Conservation (phyloP, 140 eudicot species). For the Anethum foeniculum region DNA sequence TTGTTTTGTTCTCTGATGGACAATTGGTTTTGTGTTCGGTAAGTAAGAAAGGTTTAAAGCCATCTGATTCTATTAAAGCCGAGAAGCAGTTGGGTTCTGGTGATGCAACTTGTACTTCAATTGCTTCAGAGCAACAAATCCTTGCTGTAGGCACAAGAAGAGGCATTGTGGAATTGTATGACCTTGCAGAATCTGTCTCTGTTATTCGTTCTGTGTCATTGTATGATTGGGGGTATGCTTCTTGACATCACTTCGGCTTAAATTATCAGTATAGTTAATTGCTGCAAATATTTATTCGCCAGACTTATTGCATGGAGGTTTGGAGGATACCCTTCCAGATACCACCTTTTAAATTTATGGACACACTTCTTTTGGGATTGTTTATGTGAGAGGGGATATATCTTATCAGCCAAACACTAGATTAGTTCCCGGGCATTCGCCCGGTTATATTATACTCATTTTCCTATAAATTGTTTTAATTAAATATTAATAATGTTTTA, state of each 20-base stretch:
- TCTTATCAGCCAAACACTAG: not conserved
- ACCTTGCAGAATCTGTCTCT: constrained; percentile 62
- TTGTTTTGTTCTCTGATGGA: constrained; percentile 73
- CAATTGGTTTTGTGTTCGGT: constrained; percentile 67
- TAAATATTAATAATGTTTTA: too few species aligned
- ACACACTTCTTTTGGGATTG: too few species aligned
- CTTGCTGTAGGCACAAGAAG: constrained; percentile 93
- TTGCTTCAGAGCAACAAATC: constrained; percentile 81
- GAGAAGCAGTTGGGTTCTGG: constrained; percentile 64
- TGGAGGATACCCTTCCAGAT: not conserved
- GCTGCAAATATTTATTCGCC: not conserved
- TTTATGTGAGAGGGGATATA: not conserved
- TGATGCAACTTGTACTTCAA: constrained; percentile 84
- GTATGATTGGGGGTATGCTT: constrained; percentile 97
- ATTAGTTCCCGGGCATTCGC: too few species aligned
- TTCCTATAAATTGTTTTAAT: too few species aligned
- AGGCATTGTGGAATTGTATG: constrained; percentile 76
- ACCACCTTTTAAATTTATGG: not conserved
- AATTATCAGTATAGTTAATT: too few species aligned
- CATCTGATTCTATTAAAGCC: constrained; percentile 55
- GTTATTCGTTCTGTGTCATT: constrained; percentile 78
- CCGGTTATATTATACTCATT: too few species aligned
- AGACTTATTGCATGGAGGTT: constrained; percentile 3
- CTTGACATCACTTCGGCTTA: constrained; percentile 8
- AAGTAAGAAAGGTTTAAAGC: constrained; percentile 82